These are phyloP conservation scores for Ettlia oleoabundans DNA, from an alignment of 139 green algal species.

Conservation along the genomic window DNA sequence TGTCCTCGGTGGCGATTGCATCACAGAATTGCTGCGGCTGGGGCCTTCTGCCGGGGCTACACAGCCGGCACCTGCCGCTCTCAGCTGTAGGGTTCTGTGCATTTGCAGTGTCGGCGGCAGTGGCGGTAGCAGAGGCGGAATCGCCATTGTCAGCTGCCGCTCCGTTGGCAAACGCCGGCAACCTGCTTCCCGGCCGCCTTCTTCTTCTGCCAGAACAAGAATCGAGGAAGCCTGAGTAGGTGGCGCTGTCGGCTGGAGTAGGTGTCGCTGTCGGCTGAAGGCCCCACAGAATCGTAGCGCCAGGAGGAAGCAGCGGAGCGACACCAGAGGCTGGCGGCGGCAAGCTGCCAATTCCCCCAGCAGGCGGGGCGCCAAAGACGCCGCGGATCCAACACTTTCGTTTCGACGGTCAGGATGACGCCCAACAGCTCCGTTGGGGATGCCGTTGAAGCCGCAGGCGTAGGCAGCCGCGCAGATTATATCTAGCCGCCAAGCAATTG, in stretches of 20 bases:
- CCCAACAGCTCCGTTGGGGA: no score
- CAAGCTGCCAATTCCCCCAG: no score
- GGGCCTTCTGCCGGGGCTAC: slow-evolving; percentile 25
- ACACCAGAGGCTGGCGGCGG: no score
- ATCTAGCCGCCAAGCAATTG: no score
- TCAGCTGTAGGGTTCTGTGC: background rate
- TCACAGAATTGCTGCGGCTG: background rate
- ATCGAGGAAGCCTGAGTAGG: background rate
- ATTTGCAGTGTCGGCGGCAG: no score
- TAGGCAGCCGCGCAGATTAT: no score
- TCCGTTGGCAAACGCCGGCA: background rate
- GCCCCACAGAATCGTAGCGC: background rate
- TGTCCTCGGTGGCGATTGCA: background rate
- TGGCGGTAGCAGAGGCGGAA: no score
- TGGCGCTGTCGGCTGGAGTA: no score
- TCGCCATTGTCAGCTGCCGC: background rate
- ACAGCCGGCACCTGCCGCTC: background rate
- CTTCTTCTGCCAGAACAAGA: background rate
- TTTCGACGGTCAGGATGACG: no score
- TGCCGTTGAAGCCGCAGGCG: no score
- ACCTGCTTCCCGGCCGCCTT: background rate
- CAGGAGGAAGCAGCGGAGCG: background rate
- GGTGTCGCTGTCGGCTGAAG: slow-evolving; percentile 13
- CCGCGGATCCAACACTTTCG: no score
- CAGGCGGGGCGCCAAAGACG: no score